Conservation (phyloP, 2,329 filamentous ascomycete genomes). For the Colletotrichum abscissum region DNA sequence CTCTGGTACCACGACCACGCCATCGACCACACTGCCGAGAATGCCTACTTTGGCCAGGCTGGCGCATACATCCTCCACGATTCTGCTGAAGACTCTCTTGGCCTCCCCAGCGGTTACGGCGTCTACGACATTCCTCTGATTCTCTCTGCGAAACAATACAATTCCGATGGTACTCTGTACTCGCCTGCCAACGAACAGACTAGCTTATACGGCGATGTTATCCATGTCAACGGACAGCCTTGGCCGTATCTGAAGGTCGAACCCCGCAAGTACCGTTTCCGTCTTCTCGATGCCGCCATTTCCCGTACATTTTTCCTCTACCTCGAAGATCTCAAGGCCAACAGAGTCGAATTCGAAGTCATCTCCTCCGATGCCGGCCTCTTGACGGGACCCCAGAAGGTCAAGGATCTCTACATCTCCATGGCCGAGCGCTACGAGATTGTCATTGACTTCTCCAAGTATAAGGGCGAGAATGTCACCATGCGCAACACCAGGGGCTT, state of each 20-base stretch:
- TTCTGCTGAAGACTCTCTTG: slow-evolving; percentile 53
- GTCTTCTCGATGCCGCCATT: slow-evolving; percentile 57
- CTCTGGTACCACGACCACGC: slow-evolving; percentile 62
- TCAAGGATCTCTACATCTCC: slow-evolving; percentile 54
- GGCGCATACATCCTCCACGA: slow-evolving; percentile 63
- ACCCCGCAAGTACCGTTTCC: slow-evolving; percentile 65
- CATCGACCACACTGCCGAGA: slow-evolving; percentile 55
- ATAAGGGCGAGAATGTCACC: slow-evolving; percentile 60
- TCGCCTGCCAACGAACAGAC: slow-evolving; percentile 49
- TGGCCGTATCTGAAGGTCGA: slow-evolving; percentile 65
- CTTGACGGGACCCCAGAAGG: slow-evolving; percentile 52
- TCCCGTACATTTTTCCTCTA: slow-evolving; percentile 56
- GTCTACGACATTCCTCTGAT: slow-evolving; percentile 60
- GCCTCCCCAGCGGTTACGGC: slow-evolving; percentile 52
- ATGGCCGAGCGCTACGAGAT: slow-evolving; percentile 66
- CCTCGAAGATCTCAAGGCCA: slow-evolving; percentile 41
- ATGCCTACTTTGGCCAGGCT: slow-evolving; percentile 63
- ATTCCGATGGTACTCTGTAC: slow-evolving; percentile 55
- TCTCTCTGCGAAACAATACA: slow-evolving; percentile 57
- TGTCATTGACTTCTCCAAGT: slow-evolving; percentile 61
- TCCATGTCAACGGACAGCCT: slow-evolving; percentile 64
- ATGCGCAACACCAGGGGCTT: slow-evolving; percentile 52
- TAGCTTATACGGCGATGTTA: slow-evolving; percentile 62
- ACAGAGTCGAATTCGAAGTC: slow-evolving; percentile 54
- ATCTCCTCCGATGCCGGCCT: slow-evolving; percentile 62